These are phyloP conservation scores for Helianthus tuberosus DNA, from an alignment of 129 eudicot species.

Conservation along the genomic window DNA sequence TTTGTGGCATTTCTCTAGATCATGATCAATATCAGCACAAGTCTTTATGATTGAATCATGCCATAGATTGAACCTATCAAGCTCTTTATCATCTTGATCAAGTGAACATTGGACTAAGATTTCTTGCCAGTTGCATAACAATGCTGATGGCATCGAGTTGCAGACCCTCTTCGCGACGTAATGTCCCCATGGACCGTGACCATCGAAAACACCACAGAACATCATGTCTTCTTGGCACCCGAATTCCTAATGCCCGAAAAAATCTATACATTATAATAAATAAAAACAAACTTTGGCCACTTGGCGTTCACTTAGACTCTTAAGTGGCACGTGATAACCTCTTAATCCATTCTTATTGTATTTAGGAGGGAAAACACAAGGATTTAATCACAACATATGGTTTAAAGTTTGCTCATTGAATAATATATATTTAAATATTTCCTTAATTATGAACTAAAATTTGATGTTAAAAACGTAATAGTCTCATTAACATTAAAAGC, in stretches of 20 bases:
- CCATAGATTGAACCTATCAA: conserved; percentile 66
- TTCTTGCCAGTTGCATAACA: conserved; percentile 88
- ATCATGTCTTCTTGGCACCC: conserved; percentile 94
- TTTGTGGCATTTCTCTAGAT: conserved; percentile 62
- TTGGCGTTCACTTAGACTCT: too few relatives aligned
- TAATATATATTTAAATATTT: too few relatives aligned
- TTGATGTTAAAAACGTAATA: too few relatives aligned
- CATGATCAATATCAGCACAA: conserved; percentile 82
- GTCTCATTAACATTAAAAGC: too few relatives aligned
- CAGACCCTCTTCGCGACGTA: conserved; percentile 81
- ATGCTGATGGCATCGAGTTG: conserved; percentile 70
- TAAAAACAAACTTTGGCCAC: too few relatives aligned
- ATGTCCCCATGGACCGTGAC: conserved; percentile 98
- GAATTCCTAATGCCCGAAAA: conserved; percentile 50
- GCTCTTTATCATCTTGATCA: conserved; percentile 58
- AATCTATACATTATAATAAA: too few relatives aligned
- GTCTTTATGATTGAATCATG: conserved; percentile 70
- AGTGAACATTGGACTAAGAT: conserved; percentile 53
- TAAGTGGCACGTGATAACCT: too few relatives aligned
- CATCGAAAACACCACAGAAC: conserved; percentile 92
- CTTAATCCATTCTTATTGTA: too few relatives aligned
- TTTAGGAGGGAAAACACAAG: too few relatives aligned
- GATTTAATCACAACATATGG: too few relatives aligned
- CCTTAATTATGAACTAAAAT: too few relatives aligned
- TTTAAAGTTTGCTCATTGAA: too few relatives aligned